Evolutionary conservation across 2,329 filamentous ascomycete genomes (phyloP).

Genomic region (Phaeoacremonium minimum): DNA sequence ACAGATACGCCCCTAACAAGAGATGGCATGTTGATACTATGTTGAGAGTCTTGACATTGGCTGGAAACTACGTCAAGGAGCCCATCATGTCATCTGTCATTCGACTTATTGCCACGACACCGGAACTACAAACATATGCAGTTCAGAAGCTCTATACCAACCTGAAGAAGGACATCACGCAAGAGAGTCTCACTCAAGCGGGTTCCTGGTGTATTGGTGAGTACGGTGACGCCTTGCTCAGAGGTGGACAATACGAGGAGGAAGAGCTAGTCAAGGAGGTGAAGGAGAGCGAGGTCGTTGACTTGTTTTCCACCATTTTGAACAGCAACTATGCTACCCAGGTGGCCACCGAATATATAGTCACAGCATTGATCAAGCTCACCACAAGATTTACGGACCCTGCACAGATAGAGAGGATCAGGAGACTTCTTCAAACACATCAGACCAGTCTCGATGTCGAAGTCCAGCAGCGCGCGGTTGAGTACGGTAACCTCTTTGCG

Average conservation of each 20-base stretch:
- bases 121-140: slow-evolving; percentile 92
- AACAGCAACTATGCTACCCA: slow-evolving; percentile 94
- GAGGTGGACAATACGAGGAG: slow-evolving; percentile 88
- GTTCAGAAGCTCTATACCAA: slow-evolving; percentile 91
- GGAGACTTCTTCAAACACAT: slow-evolving; percentile 70
- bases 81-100: slow-evolving; percentile 97
- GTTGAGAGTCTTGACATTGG: slow-evolving; percentile 86
- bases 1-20: slow-evolving; percentile 94
- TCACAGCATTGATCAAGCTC: slow-evolving; percentile 91
- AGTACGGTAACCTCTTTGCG: slow-evolving; percentile 91
- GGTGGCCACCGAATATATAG: slow-evolving; percentile 90
- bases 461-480: slow-evolving; percentile 91
- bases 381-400: slow-evolving; percentile 81
- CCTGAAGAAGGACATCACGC: slow-evolving; percentile 93
- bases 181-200: slow-evolving; percentile 89
- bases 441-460: slow-evolving; percentile 90
- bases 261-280: slow-evolving; percentile 80
- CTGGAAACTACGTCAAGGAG: slow-evolving; percentile 96
- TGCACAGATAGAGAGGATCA: slow-evolving; percentile 81
- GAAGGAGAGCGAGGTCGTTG: slow-evolving; percentile 84
- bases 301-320: slow-evolving; percentile 86
- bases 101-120: slow-evolving; percentile 87
- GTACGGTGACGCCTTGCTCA: slow-evolving; percentile 86
- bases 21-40: slow-evolving; percentile 99
- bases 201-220: slow-evolving; percentile 98